Conservation (phyloP, 768 basidiomycete genomes). For the Russula sp. region DNA sequence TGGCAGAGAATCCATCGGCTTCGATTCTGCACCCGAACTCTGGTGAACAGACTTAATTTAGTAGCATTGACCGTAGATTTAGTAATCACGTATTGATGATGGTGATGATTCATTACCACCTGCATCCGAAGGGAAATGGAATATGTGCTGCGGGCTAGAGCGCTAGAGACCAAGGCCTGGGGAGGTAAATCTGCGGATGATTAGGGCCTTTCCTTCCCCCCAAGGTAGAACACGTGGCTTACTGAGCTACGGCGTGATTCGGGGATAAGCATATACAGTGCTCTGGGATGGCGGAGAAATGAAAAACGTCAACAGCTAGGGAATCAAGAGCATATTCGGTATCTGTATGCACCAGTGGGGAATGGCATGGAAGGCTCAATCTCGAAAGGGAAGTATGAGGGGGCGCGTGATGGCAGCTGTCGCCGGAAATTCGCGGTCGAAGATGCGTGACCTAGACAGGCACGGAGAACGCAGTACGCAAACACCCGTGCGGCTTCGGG, state of each 20-base stretch:
- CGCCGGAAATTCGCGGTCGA: conserved; percentile 23
- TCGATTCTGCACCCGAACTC: not conserved
- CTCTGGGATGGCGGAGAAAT: not conserved
- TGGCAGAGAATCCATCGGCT: not conserved
- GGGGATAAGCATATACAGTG: not conserved
- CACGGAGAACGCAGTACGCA: conserved; percentile 2
- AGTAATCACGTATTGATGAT: not conserved
- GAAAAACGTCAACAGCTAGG: conserved; percentile 11
- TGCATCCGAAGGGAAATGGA: not conserved
- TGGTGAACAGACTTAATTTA: not conserved
- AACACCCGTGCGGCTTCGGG: conserved; percentile 3
- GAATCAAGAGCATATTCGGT: conserved; percentile 12
- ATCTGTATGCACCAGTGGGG: conserved; percentile 16
- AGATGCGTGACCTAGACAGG: conserved; percentile 16
- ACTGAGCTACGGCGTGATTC: not conserved
- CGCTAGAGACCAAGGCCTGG: too few relatives aligned
- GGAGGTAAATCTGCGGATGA: not conserved
- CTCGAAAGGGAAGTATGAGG: conserved; percentile 17
- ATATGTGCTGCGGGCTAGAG: not conserved
- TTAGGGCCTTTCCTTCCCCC: not conserved
- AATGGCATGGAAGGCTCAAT: not conserved
- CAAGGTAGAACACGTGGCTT: conserved; percentile 5
- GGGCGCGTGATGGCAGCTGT: conserved; percentile 27
- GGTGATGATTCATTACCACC: not conserved
- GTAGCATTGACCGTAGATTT: not conserved